A percentile compares a stretch with the other conserved stretches of the same genome.
Evolutionary conservation across 2,329 filamentous ascomycete genomes (phyloP).

Genomic region (Alternaria sp.): DNA sequence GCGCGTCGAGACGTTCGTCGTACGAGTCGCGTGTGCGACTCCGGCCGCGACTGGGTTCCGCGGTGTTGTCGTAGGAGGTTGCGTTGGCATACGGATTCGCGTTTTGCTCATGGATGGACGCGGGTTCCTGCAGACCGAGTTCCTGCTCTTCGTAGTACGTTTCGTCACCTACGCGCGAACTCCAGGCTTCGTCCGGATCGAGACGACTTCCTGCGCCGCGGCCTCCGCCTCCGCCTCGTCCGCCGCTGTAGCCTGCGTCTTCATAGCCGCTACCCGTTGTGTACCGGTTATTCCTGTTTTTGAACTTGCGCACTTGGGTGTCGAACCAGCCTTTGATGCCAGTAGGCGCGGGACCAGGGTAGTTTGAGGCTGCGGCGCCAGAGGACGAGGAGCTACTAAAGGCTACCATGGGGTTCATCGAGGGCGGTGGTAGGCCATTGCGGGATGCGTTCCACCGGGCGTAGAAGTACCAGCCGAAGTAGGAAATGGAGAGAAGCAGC

Average conservation of each 20-base stretch:
- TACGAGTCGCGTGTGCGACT: slow-evolving; percentile 60
- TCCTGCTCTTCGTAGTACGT: slow-evolving; percentile 83
- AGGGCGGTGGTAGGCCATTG: slow-evolving; percentile 77
- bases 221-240: slow-evolving; percentile 37
- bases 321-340: slow-evolving; percentile 78
- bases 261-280: slow-evolving; percentile 78
- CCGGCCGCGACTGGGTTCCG: slow-evolving; percentile 53
- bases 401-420: slow-evolving; percentile 75
- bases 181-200: slow-evolving; percentile 88
- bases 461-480: slow-evolving; percentile 73
- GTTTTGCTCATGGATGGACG: slow-evolving; percentile 49
- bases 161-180: slow-evolving; percentile 78
- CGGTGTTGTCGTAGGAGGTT: neutral
- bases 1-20: slow-evolving; percentile 43
- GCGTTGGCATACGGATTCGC: slow-evolving; percentile 39
- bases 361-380: slow-evolving; percentile 52
- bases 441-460: slow-evolving; percentile 75
- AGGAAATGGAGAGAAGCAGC: slow-evolving; percentile 67
- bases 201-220: slow-evolving; percentile 65
- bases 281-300: slow-evolving; percentile 70
- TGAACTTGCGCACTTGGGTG: slow-evolving; percentile 69
- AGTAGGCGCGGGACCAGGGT: slow-evolving; percentile 62
- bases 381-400: slow-evolving; percentile 59
- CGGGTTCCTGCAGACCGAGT: slow-evolving; percentile 64
- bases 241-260: slow-evolving; percentile 61